phyloP scores from a whole-genome alignment of 148 eudicot species.

The Rhododendron griersonianum region DNA sequence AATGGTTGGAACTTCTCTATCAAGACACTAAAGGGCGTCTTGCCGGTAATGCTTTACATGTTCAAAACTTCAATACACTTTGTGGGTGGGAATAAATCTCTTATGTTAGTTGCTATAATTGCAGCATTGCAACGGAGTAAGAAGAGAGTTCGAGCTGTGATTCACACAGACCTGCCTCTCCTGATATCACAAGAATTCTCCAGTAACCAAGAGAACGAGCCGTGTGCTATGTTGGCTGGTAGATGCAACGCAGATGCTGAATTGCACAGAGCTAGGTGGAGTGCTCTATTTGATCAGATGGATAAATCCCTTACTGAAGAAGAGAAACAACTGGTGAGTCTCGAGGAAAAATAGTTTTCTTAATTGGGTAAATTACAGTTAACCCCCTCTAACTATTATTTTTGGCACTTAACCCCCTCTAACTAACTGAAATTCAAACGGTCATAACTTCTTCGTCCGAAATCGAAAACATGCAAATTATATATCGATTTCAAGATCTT shows the following conservation, averaged over 20 bases:
- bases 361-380: too few species aligned
- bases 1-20: conserved; percentile 83
- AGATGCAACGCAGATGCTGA: conserved; percentile 32
- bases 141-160: conserved; percentile 73
- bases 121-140: conserved; percentile 80
- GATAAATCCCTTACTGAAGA: conserved; percentile 71
- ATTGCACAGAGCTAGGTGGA: conserved; percentile 66
- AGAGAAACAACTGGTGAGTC: conserved; percentile 77
- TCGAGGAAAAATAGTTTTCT: background rate
- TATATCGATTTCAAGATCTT: too few species aligned
- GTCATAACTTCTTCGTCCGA: too few species aligned
- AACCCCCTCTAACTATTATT: too few species aligned
- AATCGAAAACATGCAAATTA: too few species aligned
- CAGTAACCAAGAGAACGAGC: conserved; percentile 47
- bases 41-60: conserved; percentile 40
- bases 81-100: background rate
- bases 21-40: conserved; percentile 89
- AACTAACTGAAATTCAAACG: too few species aligned
- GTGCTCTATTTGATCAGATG: conserved; percentile 66
- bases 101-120: conserved; percentile 7
- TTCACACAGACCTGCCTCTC: conserved; percentile 65
- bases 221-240: conserved; percentile 8
- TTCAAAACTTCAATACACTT: background rate
- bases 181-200: conserved; percentile 68
- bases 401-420: too few species aligned